phyloP scores from a whole-genome alignment of 306 rosid species.

The Acmispon strigosus region DNA sequence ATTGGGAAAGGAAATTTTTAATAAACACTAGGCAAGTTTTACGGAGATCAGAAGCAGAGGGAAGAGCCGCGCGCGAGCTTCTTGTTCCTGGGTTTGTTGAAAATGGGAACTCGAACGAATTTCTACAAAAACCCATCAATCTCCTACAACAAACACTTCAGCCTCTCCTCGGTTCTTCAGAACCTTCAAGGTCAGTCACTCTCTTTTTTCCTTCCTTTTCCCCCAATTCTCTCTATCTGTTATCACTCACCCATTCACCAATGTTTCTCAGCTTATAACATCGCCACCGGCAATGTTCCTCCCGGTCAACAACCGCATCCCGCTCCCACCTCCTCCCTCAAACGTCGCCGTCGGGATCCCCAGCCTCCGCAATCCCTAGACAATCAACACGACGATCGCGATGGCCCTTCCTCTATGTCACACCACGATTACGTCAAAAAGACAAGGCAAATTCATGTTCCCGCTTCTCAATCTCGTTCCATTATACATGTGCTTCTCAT shows the following conservation, averaged over 20 bases:
- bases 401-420: constrained; percentile 50
- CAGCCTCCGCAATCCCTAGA: constrained; percentile 4
- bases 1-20: too few species aligned
- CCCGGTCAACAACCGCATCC: constrained; percentile 20
- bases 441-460: constrained; percentile 41
- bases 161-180: constrained; percentile 64
- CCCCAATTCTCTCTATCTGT: neutral
- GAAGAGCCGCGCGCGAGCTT: neutral
- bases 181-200: constrained; percentile 43
- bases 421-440: constrained; percentile 63
- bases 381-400: constrained; percentile 6
- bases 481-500: too few species aligned
- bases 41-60: too few species aligned
- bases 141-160: constrained; percentile 62
- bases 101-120: constrained; percentile 60
- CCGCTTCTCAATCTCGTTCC: neutral
- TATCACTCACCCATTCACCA: neutral
- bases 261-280: constrained; percentile 53
- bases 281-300: constrained; percentile 54
- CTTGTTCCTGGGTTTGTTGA: neutral
- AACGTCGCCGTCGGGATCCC: constrained; percentile 41
- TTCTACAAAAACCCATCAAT: constrained; percentile 75
- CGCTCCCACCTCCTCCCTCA: constrained; percentile 12
- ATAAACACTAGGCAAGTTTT: too few species aligned
- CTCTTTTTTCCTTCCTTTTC: neutral